Conservation (phyloP, 106 monocot species). For the Chionographis japonica region DNA sequence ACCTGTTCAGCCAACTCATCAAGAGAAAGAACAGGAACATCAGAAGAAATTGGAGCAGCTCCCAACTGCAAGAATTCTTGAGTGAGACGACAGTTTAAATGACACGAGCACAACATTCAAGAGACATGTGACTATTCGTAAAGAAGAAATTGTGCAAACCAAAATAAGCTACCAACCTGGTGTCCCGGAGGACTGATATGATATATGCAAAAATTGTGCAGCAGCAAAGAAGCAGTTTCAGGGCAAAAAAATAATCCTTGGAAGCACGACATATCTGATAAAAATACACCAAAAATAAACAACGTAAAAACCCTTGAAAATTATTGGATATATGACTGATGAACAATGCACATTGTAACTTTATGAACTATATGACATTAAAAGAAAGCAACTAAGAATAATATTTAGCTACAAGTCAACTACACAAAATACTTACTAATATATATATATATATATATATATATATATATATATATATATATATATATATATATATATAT, state of each 20-base stretch:
- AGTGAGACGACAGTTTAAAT: slow-evolving; percentile 25
- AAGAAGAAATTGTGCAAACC: neutral
- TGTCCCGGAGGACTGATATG: slow-evolving; percentile 86
- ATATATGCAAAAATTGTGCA: slow-evolving; percentile 88
- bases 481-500: too few species aligned
- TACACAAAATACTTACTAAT: too few species aligned
- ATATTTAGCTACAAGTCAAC: too few species aligned
- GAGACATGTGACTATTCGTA: neutral
- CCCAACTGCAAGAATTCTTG: slow-evolving; percentile 89
- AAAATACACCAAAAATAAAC: too few species aligned
- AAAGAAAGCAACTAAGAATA: neutral
- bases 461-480: too few species aligned
- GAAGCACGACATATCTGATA: slow-evolving; percentile 77
- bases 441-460: too few species aligned
- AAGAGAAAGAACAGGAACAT: slow-evolving; percentile 59
- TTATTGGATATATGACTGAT: too few species aligned
- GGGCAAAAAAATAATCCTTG: slow-evolving; percentile 84
- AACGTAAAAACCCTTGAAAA: neutral
- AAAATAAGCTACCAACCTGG: slow-evolving; percentile 53
- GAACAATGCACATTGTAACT: too few species aligned
- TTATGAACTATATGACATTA: neutral
- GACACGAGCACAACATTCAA: neutral
- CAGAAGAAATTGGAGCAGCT: slow-evolving; percentile 81
- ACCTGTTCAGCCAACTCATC: slow-evolving; percentile 90
- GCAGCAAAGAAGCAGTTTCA: slow-evolving; percentile 64